Evolutionary conservation across 2,329 filamentous ascomycete genomes (phyloP).

Genomic region (Teratosphaeria zuluensis): DNA sequence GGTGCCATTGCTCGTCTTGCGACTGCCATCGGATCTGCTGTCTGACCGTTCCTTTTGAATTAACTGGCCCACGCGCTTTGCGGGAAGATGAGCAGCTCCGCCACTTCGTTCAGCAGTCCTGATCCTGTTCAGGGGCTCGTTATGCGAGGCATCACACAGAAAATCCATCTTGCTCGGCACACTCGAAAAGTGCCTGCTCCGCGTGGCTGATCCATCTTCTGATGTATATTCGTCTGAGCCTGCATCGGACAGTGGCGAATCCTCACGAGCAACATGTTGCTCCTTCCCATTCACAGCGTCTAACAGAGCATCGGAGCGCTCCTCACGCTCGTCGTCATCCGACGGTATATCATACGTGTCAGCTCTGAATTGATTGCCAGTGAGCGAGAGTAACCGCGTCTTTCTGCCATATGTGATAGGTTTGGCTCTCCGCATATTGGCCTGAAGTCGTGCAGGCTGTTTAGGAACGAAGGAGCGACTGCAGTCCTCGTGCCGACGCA

Average conservation of each 20-base stretch:
- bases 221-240: neutral
- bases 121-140: neutral
- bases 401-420: slow-evolving; percentile 15
- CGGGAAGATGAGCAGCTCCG: neutral
- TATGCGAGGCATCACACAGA: neutral
- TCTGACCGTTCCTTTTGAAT: neutral
- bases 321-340: slow-evolving; percentile 5
- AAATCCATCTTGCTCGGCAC: neutral
- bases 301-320: neutral
- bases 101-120: neutral
- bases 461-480: neutral
- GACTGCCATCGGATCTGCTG: neutral
- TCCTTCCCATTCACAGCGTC: slow-evolving; percentile 3
- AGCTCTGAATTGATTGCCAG: slow-evolving; percentile 11
- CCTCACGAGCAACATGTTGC: slow-evolving; percentile 12
- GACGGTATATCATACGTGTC: slow-evolving; percentile 9
- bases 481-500: neutral
- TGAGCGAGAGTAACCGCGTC: slow-evolving; percentile 12
- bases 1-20: neutral
- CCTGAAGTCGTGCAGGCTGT: neutral
- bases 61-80: neutral
- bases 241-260: slow-evolving; percentile 22
- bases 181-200: neutral
- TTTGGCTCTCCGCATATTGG: slow-evolving; percentile 1
- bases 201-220: neutral